A percentile compares a stretch with the other conserved stretches of the same genome.
These are phyloP conservation scores for Tulasnella sp. DNA, from an alignment of 768 basidiomycete genomes.

Conservation along the genomic window DNA sequence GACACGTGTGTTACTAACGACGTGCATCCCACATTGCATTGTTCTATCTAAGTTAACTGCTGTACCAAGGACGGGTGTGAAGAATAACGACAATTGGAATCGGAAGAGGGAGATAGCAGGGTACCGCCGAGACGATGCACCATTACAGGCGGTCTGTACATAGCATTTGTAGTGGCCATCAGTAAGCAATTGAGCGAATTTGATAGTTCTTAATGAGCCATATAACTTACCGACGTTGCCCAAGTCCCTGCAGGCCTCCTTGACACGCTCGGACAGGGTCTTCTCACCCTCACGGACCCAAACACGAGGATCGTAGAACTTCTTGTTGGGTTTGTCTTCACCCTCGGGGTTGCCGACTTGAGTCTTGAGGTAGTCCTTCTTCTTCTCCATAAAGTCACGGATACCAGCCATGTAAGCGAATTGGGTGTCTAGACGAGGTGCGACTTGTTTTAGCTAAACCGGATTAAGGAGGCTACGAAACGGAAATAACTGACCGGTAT, in stretches of 20 bases:
- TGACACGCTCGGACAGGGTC: constrained; percentile 80
- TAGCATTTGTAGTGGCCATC: background rate
- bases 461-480: background rate
- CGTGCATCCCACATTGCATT: background rate
- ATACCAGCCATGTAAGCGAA: constrained; percentile 88
- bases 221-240: constrained; percentile 56
- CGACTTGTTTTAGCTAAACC: background rate
- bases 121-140: too few species aligned
- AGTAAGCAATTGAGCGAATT: background rate
- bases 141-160: background rate
- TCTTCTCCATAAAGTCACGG: constrained; percentile 80
- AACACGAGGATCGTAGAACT: constrained; percentile 95
- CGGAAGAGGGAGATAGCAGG: background rate
- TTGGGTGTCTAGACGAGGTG: constrained; percentile 63
- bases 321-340: constrained; percentile 98
- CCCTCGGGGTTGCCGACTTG: constrained; percentile 99
- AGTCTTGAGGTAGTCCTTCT: constrained; percentile 79
- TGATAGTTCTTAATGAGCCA: background rate
- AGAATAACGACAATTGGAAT: background rate
- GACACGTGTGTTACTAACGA: background rate
- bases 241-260: constrained; percentile 89
- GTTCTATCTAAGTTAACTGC: background rate
- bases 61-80: background rate
- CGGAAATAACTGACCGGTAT: constrained; percentile 54
- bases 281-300: constrained; percentile 99